Evolutionary conservation across 768 basidiomycete genomes (phyloP), one percentile per base, ranked within the genome.

Genomic region (Royoungia palumana): DNA sequence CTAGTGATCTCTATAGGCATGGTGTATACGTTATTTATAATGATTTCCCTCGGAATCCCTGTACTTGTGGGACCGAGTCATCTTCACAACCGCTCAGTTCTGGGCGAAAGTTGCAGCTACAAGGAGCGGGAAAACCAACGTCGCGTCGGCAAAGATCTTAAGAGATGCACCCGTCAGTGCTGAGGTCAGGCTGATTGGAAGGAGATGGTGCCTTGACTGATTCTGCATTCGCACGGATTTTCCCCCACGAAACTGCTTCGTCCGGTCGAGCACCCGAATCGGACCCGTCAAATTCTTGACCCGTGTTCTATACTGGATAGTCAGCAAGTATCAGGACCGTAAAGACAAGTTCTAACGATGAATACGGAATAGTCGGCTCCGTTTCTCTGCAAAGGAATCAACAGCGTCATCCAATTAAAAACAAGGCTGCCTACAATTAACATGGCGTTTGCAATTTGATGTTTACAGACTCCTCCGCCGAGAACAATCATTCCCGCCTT

Each of bases 371-470:
- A 98, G 67, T 99, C 96, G 9, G 96, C 96, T 9, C 96, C 96
- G 62, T 99, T 99, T 27, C 96, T 82, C 96, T 97, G 44, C 32
- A 7, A 48, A 44, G 20, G 28, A 16, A 47, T 49, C 27, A 51
- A 46, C 24, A 47, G 35, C 27, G 32, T 16, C 34, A 43, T 46
- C 14, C 41, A 35, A 37, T 37, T 12, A 45, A 17, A 47, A 51
- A 8, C 9, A 37, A 38, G 11, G 20, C 56, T 20, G 34, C 80
- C 70, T 68, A 97, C 95, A 63, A 99, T 96, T 20, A 99, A 74
- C 96, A 99, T 97, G 2, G 95, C 94, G 63, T 99, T 99, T n/a
- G 95, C 95, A 48, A 99, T 96, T 64, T 99, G 96, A 65, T 99
- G 96, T 67, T 99, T 99, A 74, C 94, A 98, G 10, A 99, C 94